These are phyloP conservation scores for Hypomyces rosellus DNA, from an alignment of 2,329 filamentous ascomycete species.

Conservation along the genomic window DNA sequence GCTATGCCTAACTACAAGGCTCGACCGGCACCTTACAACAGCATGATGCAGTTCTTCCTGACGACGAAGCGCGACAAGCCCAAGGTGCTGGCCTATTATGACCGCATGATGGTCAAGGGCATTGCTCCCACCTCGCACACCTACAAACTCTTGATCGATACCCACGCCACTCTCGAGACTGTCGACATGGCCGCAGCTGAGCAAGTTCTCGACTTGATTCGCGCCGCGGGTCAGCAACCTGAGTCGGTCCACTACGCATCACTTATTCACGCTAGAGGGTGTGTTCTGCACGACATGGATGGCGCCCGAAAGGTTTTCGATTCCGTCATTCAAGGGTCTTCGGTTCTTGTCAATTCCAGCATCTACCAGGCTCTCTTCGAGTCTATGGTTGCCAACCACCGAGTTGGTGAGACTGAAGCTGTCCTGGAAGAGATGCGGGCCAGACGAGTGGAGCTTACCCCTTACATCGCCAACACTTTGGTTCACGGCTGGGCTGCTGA, in stretches of 20 bases:
- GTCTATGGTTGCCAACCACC: constrained; percentile 91
- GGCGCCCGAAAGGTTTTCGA: constrained; percentile 80
- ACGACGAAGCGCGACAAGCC: constrained; percentile 92
- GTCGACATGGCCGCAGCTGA: constrained; percentile 84
- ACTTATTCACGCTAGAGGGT: constrained; percentile 91
- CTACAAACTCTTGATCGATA: constrained; percentile 94
- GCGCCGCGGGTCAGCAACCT: constrained; percentile 63
- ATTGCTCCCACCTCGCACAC: constrained; percentile 93
- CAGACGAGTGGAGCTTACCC: constrained; percentile 75
- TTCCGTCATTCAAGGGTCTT: constrained; percentile 61
- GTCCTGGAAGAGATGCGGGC: constrained; percentile 70
- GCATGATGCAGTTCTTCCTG: constrained; percentile 98
- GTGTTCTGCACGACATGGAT: constrained; percentile 84
- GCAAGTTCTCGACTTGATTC: constrained; percentile 72
- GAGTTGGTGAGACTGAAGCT: constrained; percentile 67
- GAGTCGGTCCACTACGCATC: constrained; percentile 95
- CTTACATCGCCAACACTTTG: constrained; percentile 96
- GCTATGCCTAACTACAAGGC: constrained; percentile 98
- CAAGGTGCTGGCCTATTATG: constrained; percentile 92
- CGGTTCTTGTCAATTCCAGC: constrained; percentile 69
- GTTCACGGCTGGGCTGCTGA: constrained; percentile 94
- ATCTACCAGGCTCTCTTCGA: constrained; percentile 97
- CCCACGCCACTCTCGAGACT: constrained; percentile 88
- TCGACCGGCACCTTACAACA: constrained; percentile 94
- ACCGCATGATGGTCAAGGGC: constrained; percentile 81